Evolutionary conservation across 768 basidiomycete genomes (phyloP), one percentile per base, ranked within the genome.

Genomic region (Neoboletus magnificus): DNA sequence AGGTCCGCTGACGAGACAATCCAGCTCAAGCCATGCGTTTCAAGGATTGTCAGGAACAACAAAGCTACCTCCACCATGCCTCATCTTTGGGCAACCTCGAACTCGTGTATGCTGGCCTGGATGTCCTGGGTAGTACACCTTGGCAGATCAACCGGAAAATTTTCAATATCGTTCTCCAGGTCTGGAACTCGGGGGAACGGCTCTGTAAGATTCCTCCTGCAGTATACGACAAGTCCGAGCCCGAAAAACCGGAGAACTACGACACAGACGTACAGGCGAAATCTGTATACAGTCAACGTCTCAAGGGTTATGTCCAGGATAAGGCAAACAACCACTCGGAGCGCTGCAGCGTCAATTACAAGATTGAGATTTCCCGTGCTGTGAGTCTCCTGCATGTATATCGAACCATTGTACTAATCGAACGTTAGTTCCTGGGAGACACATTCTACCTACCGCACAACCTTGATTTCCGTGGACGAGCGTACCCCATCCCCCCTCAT

Each of bases 401-500:
- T 41, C 37, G 40, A 41, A 37, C 7, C 27, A 42, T 15, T 6
- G 32, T 55, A 37, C 45, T 58, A 23, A 55, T 44, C 9, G 11
- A 39, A 55, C 3, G 27, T 4, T 55, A 92, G 87, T 97, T 95
- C 80, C 76, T 95, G 48, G 83, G 84, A 52, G 96, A 97, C 62
- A 83, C 76, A 0, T 86, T 98, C 69, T 98, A 93, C 73, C 78
- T 95, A 48, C 95, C 96, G 0, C 96, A 98, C 71, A 98, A 97
- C 71, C 77, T 98, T 63, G 97, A 99, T 73, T 99, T 98, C 80
- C 86, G 96, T 56, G 97, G 97, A 9, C 87, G 96, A 50, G 93
- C 96, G 0, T 99, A 99, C 68, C 96, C 97, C 12, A 87, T 97
- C 41, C 95, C 96, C 1, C 93, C 95, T 5, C 93, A 98, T 76